Conservation (phyloP, 164 flowering plant genomes). For the Tetracentron sinense region DNA sequence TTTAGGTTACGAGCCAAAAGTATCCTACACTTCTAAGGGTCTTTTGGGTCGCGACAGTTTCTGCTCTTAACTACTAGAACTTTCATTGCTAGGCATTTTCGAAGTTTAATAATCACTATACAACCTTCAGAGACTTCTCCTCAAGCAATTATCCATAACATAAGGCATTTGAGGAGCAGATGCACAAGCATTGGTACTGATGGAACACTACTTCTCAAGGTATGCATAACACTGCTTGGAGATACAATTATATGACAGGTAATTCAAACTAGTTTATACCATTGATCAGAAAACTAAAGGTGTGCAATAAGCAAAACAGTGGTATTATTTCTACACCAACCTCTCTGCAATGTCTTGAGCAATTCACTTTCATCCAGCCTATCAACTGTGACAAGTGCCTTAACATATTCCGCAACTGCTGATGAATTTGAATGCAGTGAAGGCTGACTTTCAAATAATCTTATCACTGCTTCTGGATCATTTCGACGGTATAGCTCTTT, state of each 20-base stretch:
- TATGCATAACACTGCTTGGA: background rate
- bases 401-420: conserved; percentile 89
- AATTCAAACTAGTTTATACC: background rate
- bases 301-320: background rate
- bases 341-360: conserved; percentile 82
- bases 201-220: background rate
- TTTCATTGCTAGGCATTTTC: background rate
- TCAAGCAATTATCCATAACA: background rate
- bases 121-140: background rate
- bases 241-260: background rate
- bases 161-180: background rate
- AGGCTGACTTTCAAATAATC: conserved; percentile 81
- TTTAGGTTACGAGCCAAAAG: no score
- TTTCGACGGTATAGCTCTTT: conserved; percentile 64
- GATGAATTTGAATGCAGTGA: conserved; percentile 72
- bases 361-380: conserved; percentile 81
- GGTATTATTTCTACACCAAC: conserved; percentile 29
- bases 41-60: no score
- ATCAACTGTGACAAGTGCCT: conserved; percentile 84
- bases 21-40: no score
- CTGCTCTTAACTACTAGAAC: background rate
- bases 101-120: background rate
- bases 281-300: background rate
- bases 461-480: conserved; percentile 89
- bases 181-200: background rate